Conservation (phyloP, 2,329 filamentous ascomycete genomes). For the Basipetospora sp. region DNA sequence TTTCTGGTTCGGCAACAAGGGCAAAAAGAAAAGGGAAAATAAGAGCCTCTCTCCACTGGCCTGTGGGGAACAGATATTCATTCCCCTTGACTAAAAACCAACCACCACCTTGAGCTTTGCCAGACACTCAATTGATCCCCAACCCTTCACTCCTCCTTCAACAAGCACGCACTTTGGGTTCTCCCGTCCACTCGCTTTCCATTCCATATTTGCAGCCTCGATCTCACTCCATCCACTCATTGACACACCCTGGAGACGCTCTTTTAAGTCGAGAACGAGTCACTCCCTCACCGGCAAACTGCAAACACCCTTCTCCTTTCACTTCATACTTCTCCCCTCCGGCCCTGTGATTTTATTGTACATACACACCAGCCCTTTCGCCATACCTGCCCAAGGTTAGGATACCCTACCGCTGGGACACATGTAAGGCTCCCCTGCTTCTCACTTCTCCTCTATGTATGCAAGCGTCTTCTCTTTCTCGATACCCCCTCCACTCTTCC, state of each 20-base stretch:
- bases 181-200: not conserved
- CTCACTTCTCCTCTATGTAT: not conserved
- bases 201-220: not conserved
- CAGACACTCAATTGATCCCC: no score
- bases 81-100: no score
- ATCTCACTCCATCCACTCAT: not conserved
- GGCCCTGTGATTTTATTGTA: no score
- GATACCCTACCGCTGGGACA: no score
- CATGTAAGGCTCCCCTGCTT: not conserved
- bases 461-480: constrained; percentile 2
- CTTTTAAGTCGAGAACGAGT: not conserved
- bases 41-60: not conserved
- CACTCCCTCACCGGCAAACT: not conserved
- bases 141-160: not conserved
- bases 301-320: constrained; percentile 1
- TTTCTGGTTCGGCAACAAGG: no score
- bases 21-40: not conserved
- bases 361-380: no score
- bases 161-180: not conserved
- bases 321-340: no score
- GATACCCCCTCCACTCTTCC: not conserved
- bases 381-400: no score
- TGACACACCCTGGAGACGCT: not conserved
- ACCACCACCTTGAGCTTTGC: no score
- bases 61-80: not conserved